Base-by-base conservation (phyloP, 1,139 yeast species). In the Geotrichum phurueaensis region DNA sequence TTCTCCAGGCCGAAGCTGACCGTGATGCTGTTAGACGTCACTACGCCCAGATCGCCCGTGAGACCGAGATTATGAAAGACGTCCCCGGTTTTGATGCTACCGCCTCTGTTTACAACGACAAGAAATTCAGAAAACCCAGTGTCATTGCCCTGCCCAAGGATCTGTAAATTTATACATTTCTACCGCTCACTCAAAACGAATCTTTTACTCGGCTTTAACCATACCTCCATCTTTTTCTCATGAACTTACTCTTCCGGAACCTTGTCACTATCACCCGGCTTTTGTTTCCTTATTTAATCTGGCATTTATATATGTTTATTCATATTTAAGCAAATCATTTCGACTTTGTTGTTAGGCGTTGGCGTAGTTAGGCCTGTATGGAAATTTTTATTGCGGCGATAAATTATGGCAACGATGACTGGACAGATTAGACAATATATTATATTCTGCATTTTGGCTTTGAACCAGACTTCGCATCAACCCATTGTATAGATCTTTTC, bases 1-100 rank as follows among this genome's bases (percentile, higher is more conserved):
- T 88, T 66, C 80, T 89, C 62, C 82, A 84, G 67, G 96, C 96
- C 51, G 96, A 89, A 75, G 84, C 84, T 66, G 96, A 89, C 73
- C 81, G 96, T 73, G 88, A 87, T 68, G 74, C 81, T 53, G 90
- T 89, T 56, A 84, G 96, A 77, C 82, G 96, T 71, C 82, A 82
- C 65, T 79, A 77, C 68, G 84, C 89, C 59, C 85, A 86, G 70
- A 77, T 83, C 73, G 83, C 82, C 68, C 82, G 91, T 76, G 95
- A 88, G 76, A 85, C 76, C 63, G 83, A 81, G 69, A 78, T 83
- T 65, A 83, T 83, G 86, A 76, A 79, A 72, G 79, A 80, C 60
- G 84, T 82, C 54, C 79, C 81, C 50, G 85, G 83, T 70, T 83
- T 84, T 82, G 84, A 81, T 60, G 82, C 81, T 56, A 79, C 79